phyloP scores from a whole-genome alignment of 2,329 filamentous ascomycete species.

The Pseudogymnoascus sp. region DNA sequence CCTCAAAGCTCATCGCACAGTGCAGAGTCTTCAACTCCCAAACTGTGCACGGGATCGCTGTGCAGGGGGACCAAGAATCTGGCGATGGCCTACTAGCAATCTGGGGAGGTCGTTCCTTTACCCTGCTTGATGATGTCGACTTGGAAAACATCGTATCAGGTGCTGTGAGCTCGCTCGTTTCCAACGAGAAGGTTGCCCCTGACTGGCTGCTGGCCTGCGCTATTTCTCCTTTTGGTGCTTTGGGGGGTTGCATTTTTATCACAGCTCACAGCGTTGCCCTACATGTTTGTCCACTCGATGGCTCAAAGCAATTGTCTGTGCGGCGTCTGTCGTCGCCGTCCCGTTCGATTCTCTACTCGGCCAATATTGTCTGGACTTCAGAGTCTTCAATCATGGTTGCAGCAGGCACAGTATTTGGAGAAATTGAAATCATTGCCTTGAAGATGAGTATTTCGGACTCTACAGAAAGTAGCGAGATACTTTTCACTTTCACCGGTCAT shows the following conservation, averaged over 20 bases:
- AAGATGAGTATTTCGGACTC: slow-evolving; percentile 7
- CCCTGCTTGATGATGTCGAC: slow-evolving; percentile 29
- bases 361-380: slow-evolving; percentile 60
- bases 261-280: slow-evolving; percentile 85
- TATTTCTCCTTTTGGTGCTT: slow-evolving; percentile 38
- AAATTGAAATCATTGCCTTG: slow-evolving; percentile 90
- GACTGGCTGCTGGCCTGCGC: slow-evolving; percentile 75
- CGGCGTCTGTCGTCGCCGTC: slow-evolving; percentile 53
- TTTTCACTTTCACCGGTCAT: slow-evolving; percentile 58
- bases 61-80: slow-evolving; percentile 25
- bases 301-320: slow-evolving; percentile 34
- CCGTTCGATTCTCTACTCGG: slow-evolving; percentile 81
- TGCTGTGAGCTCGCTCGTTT: slow-evolving; percentile 15
- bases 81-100: slow-evolving; percentile 41
- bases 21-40: slow-evolving; percentile 58
- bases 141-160: slow-evolving; percentile 15
- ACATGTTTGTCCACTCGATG: slow-evolving; percentile 32
- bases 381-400: slow-evolving; percentile 61
- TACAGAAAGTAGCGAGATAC: slow-evolving; percentile 33
- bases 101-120: slow-evolving; percentile 60
- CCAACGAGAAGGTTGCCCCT: slow-evolving; percentile 40
- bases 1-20: slow-evolving; percentile 33
- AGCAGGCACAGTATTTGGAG: slow-evolving; percentile 88
- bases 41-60: slow-evolving; percentile 65
- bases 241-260: slow-evolving; percentile 50